Percentiles rank a stretch among this genome's conserved stretches.
phyloP scores from a whole-genome alignment of 768 basidiomycete genomes.

The Pleurotus salmoneostramineus region DNA sequence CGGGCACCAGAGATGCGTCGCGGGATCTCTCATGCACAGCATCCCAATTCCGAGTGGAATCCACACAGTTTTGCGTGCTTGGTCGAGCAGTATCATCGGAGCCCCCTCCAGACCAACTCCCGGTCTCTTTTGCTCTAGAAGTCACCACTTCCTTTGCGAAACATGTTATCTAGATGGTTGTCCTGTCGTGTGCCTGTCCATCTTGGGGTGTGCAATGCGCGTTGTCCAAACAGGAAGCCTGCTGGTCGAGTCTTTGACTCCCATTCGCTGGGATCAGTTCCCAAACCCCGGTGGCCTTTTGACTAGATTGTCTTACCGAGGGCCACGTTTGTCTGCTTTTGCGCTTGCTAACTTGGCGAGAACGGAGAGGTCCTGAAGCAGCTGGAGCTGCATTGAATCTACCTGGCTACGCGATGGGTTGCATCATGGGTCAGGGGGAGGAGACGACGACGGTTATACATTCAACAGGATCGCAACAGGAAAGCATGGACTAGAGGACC shows the following conservation, averaged over 20 bases:
- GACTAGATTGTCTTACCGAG: slow-evolving; percentile 48
- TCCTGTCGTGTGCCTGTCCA: not conserved
- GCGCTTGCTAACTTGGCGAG: not conserved
- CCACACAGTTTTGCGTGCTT: slow-evolving; percentile 25
- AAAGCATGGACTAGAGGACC: slow-evolving; percentile 1
- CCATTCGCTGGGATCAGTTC: slow-evolving; percentile 26
- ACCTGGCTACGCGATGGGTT: slow-evolving; percentile 4
- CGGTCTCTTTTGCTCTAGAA: not conserved
- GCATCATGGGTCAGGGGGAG: not conserved
- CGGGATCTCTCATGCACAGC: slow-evolving; percentile 24
- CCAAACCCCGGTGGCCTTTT: slow-evolving; percentile 53
- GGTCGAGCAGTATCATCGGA: not conserved
- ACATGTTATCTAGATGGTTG: not conserved
- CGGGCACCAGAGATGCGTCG: slow-evolving; percentile 50
- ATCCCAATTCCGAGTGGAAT: slow-evolving; percentile 32
- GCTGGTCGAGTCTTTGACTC: slow-evolving; percentile 38
- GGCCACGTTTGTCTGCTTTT: slow-evolving; percentile 23
- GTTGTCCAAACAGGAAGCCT: slow-evolving; percentile 9
- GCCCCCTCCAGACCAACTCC: not conserved
- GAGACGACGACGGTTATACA: not conserved
- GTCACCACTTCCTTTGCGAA: not conserved
- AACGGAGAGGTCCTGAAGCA: slow-evolving; percentile 7
- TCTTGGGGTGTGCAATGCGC: not conserved
- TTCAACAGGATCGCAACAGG: slow-evolving; percentile 1
- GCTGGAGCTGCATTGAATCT: slow-evolving; percentile 1